Evolutionary conservation across 2,329 filamentous ascomycete species (phyloP).

Genomic region (Colletotrichum paranaense): DNA sequence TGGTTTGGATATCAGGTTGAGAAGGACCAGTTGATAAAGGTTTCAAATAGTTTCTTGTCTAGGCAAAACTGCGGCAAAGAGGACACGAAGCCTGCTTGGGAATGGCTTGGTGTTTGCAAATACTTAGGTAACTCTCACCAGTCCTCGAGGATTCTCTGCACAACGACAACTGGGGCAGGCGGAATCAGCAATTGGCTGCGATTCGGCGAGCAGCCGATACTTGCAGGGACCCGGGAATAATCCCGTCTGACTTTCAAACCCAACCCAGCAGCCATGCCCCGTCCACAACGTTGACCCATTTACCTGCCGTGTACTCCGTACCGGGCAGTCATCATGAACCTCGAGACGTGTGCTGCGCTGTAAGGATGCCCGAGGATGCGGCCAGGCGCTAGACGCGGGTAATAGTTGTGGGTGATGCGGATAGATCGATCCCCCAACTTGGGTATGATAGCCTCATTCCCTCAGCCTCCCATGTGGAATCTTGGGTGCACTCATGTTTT

Average conservation of each 20-base stretch:
- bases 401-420: neutral
- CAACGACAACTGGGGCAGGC: neutral
- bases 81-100: neutral
- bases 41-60: no score
- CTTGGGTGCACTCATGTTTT: no score
- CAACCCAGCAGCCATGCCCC: neutral
- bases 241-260: neutral
- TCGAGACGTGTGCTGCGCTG: constrained; percentile 8
- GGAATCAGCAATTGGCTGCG: neutral
- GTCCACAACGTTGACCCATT: neutral
- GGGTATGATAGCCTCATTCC: neutral
- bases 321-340: neutral
- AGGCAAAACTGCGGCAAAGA: neutral
- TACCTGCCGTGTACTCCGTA: neutral
- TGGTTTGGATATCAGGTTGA: no score
- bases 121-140: neutral
- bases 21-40: no score
- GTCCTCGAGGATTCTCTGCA: neutral
- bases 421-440: neutral
- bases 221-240: neutral
- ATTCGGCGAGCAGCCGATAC: constrained; percentile 2
- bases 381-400: constrained; percentile 23
- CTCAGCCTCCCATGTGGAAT: neutral
- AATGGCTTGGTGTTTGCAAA: neutral
- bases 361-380: constrained; percentile 17